Evolutionary conservation across 345 rosid genomes (phyloP).

Genomic region (Gossypium sturtianum): DNA sequence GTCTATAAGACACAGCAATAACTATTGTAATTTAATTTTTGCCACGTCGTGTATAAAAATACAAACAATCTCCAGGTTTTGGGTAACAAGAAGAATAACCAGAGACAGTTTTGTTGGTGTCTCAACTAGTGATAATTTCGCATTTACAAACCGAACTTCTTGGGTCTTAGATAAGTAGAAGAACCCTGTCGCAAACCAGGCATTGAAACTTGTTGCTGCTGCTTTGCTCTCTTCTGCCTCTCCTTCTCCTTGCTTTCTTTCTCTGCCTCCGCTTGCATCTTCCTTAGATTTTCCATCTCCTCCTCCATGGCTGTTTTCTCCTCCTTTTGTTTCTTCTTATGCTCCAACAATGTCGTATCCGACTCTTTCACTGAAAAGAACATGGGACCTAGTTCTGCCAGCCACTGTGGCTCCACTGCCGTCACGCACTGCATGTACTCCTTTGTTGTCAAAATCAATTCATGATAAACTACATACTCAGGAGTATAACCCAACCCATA

Average conservation of each 20-base stretch:
- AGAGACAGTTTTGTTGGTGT: not conserved
- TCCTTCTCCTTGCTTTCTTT: constrained; percentile 48
- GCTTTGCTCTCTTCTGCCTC: constrained; percentile 51
- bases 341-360: constrained; percentile 80
- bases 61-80: not conserved
- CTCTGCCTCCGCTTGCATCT: constrained; percentile 60
- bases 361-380: constrained; percentile 94
- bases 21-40: not conserved
- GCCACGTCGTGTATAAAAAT: not conserved
- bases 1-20: not conserved
- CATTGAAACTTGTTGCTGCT: constrained; percentile 67
- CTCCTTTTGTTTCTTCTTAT: constrained; percentile 83
- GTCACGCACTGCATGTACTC: constrained; percentile 99
- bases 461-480: constrained; percentile 83
- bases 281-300: constrained; percentile 88
- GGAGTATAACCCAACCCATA: constrained; percentile 87
- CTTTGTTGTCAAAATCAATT: constrained; percentile 77
- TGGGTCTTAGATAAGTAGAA: constrained; percentile 68
- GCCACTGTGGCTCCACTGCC: constrained; percentile 90
- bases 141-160: constrained; percentile 65
- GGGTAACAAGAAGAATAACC: not conserved
- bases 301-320: constrained; percentile 92
- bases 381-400: constrained; percentile 95
- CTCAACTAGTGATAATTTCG: not conserved
- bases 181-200: constrained; percentile 62